phyloP scores from a whole-genome alignment of 768 basidiomycete species.

The Calocybe cyanea region DNA sequence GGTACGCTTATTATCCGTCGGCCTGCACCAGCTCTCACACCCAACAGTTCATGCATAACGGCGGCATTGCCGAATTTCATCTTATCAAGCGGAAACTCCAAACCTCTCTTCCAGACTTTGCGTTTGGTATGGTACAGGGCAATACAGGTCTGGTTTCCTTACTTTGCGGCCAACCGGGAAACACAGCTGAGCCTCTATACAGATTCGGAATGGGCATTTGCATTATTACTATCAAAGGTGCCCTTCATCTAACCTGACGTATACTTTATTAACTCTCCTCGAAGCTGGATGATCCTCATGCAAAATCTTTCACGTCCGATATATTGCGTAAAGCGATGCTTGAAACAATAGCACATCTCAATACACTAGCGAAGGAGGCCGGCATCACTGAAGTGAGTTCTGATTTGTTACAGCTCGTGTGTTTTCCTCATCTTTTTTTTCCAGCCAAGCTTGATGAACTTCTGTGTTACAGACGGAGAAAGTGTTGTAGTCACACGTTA shows the following conservation, averaged over 20 bases:
- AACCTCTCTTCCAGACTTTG: conserved; percentile 68
- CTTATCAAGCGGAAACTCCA: conserved; percentile 82
- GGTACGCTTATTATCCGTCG: conserved; percentile 41
- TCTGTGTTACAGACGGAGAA: conserved; percentile 93
- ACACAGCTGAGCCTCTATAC: background rate
- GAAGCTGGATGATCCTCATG: conserved; percentile 79
- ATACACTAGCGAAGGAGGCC: conserved; percentile 68
- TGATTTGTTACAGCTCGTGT: conserved; percentile 1
- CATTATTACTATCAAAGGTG: conserved; percentile 82
- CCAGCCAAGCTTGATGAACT: conserved; percentile 90
- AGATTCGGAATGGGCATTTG: conserved; percentile 99
- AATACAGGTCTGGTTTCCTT: conserved; percentile 67
- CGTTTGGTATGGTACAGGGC: conserved; percentile 85
- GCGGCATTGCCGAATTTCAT: conserved; percentile 82
- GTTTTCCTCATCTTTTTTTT: background rate
- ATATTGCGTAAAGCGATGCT: conserved; percentile 82
- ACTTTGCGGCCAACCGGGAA: background rate
- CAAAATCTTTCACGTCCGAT: conserved; percentile 67
- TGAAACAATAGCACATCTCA: conserved; percentile 79
- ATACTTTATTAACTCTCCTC: conserved; percentile 6
- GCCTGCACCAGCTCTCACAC: conserved; percentile 3
- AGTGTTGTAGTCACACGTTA: conserved; percentile 94
- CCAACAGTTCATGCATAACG: conserved; percentile 93
- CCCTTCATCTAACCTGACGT: background rate
- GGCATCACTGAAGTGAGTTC: conserved; percentile 65